phyloP scores from a whole-genome alignment of 306 rosid species.

The Casuarina cunninghamiana region DNA sequence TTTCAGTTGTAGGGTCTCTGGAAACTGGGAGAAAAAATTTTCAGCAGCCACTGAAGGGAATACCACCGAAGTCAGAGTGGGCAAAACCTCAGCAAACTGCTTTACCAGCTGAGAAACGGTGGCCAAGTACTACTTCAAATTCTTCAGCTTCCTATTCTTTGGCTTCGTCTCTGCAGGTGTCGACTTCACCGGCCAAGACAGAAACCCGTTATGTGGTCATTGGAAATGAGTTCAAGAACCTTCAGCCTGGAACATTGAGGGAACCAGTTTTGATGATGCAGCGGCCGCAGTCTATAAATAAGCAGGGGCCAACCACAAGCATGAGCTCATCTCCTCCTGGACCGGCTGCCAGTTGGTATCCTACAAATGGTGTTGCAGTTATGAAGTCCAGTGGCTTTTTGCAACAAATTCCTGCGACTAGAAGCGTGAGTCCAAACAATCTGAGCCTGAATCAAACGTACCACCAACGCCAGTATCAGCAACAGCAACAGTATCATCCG shows the following conservation, averaged over 20 bases:
- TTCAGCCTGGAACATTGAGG: conserved; percentile 64
- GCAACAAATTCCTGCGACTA: conserved; percentile 55
- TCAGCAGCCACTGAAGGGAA: conserved; percentile 73
- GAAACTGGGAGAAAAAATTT: conserved; percentile 58
- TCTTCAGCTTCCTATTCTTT: conserved; percentile 66
- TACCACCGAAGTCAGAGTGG: conserved; percentile 81
- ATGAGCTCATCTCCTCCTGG: conserved; percentile 86
- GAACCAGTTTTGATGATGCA: conserved; percentile 79
- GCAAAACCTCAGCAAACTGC: conserved; percentile 58
- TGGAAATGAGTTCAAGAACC: conserved; percentile 65
- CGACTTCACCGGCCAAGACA: conserved; percentile 54
- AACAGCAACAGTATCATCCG: conserved; percentile 54
- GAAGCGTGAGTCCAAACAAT: conserved; percentile 59
- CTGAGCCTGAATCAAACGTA: conserved; percentile 66
- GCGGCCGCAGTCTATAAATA: conserved; percentile 74
- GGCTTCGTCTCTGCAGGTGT: conserved; percentile 59
- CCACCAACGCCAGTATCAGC: conserved; percentile 76
- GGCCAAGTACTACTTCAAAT: conserved; percentile 61
- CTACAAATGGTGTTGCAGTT: conserved; percentile 50
- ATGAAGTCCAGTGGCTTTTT: conserved; percentile 63
- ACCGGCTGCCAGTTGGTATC: conserved; percentile 62
- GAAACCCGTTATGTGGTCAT: conserved; percentile 59
- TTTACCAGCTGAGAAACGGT: conserved; percentile 61
- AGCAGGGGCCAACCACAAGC: conserved; percentile 57
- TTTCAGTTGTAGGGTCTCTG: conserved; percentile 47